Conservation (phyloP, 2,329 filamentous ascomycete genomes). For the Colletotrichum sp. region DNA sequence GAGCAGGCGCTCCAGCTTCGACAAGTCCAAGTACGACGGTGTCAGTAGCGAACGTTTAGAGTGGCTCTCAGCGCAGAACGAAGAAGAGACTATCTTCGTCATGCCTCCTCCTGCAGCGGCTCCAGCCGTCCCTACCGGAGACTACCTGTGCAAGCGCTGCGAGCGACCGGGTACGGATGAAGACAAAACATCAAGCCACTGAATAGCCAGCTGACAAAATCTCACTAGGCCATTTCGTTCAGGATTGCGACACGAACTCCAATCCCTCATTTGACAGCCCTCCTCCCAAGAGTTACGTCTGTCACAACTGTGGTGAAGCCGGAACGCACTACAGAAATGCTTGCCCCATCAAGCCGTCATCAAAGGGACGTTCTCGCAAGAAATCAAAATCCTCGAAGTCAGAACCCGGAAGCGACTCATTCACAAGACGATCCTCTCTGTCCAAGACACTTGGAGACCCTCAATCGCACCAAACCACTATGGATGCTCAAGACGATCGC, state of each 20-base stretch:
- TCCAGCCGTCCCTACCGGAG: not conserved
- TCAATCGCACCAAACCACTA: not conserved
- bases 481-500: not conserved
- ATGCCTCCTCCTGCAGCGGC: not conserved
- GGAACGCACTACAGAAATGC: constrained; percentile 17
- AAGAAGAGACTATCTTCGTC: not conserved
- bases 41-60: not conserved
- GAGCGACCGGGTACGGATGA: not conserved
- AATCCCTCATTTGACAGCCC: not conserved
- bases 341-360: constrained; percentile 8
- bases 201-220: not conserved
- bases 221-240: constrained; percentile 22
- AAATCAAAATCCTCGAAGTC: not conserved
- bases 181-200: not conserved
- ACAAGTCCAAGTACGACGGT: not conserved
- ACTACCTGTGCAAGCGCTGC: constrained; percentile 16
- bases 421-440: not conserved
- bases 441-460: not conserved
- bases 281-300: constrained; percentile 18
- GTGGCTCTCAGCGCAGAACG: not conserved
- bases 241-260: constrained; percentile 19
- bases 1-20: not conserved
- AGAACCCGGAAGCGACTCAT: not conserved
- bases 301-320: constrained; percentile 19
- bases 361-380: not conserved